These are phyloP conservation scores for Claviceps sp. DNA, from an alignment of 2,329 filamentous ascomycete species.

Conservation along the genomic window DNA sequence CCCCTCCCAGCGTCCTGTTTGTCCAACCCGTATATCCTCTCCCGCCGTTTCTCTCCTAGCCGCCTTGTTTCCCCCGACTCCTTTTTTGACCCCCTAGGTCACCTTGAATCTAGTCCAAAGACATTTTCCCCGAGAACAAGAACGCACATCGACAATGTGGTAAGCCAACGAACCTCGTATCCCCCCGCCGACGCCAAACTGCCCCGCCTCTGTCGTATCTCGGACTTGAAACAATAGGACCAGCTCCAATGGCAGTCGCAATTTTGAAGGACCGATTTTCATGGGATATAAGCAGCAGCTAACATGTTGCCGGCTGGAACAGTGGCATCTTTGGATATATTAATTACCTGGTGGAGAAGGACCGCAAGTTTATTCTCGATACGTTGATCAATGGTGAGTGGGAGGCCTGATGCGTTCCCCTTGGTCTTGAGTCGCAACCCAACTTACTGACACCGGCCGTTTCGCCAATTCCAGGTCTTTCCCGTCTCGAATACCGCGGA, in stretches of 20 bases:
- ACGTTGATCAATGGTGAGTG: constrained; percentile 85
- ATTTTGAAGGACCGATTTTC: neutral
- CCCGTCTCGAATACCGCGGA: constrained; percentile 93
- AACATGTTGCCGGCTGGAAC: constrained; percentile 12
- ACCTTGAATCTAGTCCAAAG: constrained; percentile 1
- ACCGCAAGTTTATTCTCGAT: constrained; percentile 89
- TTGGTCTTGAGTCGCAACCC: neutral
- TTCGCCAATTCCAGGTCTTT: constrained; percentile 50
- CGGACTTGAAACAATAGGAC: neutral
- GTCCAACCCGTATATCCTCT: constrained; percentile 1
- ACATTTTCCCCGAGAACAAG: constrained; percentile 4
- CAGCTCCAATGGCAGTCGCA: constrained; percentile 1
- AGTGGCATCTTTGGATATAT: constrained; percentile 98
- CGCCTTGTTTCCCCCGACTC: constrained; percentile 2
- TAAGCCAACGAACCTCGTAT: constrained; percentile 6
- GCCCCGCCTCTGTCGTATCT: constrained; percentile 3
- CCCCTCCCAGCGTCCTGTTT: constrained; percentile 1
- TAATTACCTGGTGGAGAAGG: constrained; percentile 98
- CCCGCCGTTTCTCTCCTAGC: constrained; percentile 3
- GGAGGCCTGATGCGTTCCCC: neutral
- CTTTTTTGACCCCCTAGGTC: neutral
- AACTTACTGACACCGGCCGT: constrained; percentile 8
- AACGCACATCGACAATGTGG: constrained; percentile 12
- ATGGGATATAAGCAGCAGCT: constrained; percentile 9
- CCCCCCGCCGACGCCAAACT: constrained; percentile 6